Evolutionary conservation across 23 red algal genomes (phyloP), one percentile per base, ranked within the genome.

Genomic region (Gracilaria vermiculophylla): DNA sequence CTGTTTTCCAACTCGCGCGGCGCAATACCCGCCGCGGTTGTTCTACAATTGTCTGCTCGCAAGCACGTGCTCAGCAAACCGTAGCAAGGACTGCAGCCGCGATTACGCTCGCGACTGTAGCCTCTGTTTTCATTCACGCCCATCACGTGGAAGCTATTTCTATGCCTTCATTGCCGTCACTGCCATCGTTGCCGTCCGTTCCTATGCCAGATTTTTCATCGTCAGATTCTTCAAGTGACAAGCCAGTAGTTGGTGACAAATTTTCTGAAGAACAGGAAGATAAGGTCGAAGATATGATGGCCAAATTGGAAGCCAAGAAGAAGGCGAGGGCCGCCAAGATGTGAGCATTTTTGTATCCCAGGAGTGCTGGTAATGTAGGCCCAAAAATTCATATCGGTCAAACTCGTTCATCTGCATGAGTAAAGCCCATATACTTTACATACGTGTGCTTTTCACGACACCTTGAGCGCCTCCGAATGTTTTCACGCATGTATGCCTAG

Each of bases 261-360:
- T 47, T 73, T 34, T 27, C 67, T 48, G 67, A 73, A 4, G 67
- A 73, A 28, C 67, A 73, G 67, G 67, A 39, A 27, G 42, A 42
- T 14, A 73, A 73, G 42, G 67, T 73, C 20, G 67, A 73, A 24
- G 67, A 73, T 48, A 73, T 73, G 67, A 23, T 73, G 20, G 0
- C 67, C 31, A 73, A 73, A 48, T 39, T 73, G 67, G 39, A 29
- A 73, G 67, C 67, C 7, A 73, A 73, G 40, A 73, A 28, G 39
- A 73, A 73, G 42, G 67, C 67, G 5, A 73, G 42, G 23, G 67
- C 42, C 14, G 13, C 36, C 40, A 73, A 73, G 19, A 64, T 64
- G 58, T 64, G 29, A 35, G 12, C 5, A 31, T 31, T 64, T 64
- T 16, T 64, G 58, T 64, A 2, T 28, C 21, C n/a, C n/a, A n/a